These are phyloP conservation scores for Claviceps spartinae DNA, from an alignment of 2,329 filamentous ascomycete genomes.

Conservation along the genomic window DNA sequence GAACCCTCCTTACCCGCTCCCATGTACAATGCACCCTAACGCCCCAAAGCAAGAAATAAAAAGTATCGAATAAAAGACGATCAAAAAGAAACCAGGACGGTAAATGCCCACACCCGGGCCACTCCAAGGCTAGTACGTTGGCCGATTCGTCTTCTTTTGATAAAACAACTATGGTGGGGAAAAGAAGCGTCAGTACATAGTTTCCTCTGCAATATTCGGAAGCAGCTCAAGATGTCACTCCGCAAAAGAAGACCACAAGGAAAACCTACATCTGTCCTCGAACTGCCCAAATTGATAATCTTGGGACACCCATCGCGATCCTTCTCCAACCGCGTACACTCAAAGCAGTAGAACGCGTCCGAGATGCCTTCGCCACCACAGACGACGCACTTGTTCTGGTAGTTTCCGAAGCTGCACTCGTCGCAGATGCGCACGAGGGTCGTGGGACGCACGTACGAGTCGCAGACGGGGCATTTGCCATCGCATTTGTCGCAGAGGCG, in stretches of 20 bases:
- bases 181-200: no score
- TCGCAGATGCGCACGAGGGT: constrained; percentile 97
- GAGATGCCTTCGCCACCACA: constrained; percentile 97
- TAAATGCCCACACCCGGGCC: constrained; percentile 34
- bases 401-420: constrained; percentile 98
- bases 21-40: no score
- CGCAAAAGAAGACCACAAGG: background rate
- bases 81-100: background rate
- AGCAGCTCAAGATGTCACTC: background rate
- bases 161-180: constrained; percentile 38
- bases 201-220: no score
- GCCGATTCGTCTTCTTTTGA: constrained; percentile 54
- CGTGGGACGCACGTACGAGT: constrained; percentile 95
- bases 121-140: constrained; percentile 35
- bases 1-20: no score
- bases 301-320: constrained; percentile 96
- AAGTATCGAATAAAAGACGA: no score
- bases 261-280: constrained; percentile 69
- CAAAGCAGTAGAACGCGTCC: constrained; percentile 98
- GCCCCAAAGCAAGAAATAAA: no score
- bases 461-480: constrained; percentile 97
- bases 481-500: constrained; percentile 99
- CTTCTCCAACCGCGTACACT: constrained; percentile 93
- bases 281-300: constrained; percentile 96
- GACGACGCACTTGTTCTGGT: constrained; percentile 99